Percentiles rank a stretch among this genome's conserved stretches.
These are phyloP conservation scores for Salix arbutifolia DNA, from an alignment of 345 rosid species.

Conservation along the genomic window DNA sequence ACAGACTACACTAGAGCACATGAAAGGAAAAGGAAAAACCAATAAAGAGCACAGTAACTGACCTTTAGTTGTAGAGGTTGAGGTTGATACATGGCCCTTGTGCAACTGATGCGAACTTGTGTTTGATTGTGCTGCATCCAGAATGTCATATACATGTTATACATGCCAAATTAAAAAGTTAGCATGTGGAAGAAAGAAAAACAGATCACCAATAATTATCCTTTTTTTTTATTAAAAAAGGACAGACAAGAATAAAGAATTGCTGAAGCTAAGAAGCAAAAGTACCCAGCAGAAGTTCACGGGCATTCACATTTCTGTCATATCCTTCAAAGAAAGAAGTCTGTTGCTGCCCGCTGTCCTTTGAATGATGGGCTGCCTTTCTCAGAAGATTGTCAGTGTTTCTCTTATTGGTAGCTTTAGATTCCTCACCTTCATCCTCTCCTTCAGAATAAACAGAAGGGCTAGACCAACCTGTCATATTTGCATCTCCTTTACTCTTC, in stretches of 20 bases:
- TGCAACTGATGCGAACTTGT: slow-evolving; percentile 27
- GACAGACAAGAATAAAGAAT: not conserved
- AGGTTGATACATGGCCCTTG: slow-evolving; percentile 28
- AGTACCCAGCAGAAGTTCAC: slow-evolving; percentile 41
- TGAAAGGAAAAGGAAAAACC: not conserved
- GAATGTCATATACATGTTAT: slow-evolving; percentile 3
- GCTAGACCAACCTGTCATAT: slow-evolving; percentile 54
- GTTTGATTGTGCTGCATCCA: slow-evolving; percentile 37
- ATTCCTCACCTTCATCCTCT: slow-evolving; percentile 56
- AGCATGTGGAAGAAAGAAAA: not conserved
- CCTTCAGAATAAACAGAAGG: slow-evolving; percentile 64
- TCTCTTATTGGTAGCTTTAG: slow-evolving; percentile 42
- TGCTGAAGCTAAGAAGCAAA: not conserved
- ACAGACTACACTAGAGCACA: not conserved
- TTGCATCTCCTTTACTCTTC: slow-evolving; percentile 62
- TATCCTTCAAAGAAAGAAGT: slow-evolving; percentile 19
- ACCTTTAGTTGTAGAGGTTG: slow-evolving; percentile 51
- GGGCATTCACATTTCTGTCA: slow-evolving; percentile 27
- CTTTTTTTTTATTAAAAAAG: not conserved
- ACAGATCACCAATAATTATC: not conserved
- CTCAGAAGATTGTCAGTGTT: slow-evolving; percentile 40
- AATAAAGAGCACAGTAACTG: not conserved
- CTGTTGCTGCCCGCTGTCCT: slow-evolving; percentile 36
- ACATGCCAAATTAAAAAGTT: not conserved
- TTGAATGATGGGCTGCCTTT: slow-evolving; percentile 48